Conservation (phyloP, 1,139 yeast species). For the Dujonia santamariae region DNA sequence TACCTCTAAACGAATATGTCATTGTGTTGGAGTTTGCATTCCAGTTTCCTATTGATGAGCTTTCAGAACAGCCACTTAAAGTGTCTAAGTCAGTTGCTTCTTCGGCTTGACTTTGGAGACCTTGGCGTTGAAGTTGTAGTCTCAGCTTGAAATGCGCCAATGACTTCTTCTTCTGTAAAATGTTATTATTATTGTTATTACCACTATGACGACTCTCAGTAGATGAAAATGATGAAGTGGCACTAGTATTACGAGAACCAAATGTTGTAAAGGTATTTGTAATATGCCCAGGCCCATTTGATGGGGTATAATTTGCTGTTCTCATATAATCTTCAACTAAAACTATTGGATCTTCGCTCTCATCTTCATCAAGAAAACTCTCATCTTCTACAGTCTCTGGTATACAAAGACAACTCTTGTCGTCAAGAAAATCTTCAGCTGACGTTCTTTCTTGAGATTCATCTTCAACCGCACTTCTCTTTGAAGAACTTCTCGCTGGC, state of each 20-base stretch:
- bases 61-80: too few relatives aligned
- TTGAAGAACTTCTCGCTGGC: slow-evolving; percentile 30
- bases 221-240: too few relatives aligned
- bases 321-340: slow-evolving; percentile 49
- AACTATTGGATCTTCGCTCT: slow-evolving; percentile 46
- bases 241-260: background rate
- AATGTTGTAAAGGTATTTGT: background rate
- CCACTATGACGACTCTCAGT: too few relatives aligned
- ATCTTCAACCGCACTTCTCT: slow-evolving; percentile 8
- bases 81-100: too few relatives aligned
- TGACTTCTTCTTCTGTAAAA: slow-evolving; percentile 27
- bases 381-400: slow-evolving; percentile 7
- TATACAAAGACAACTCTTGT: background rate
- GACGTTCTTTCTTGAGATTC: background rate
- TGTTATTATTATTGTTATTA: background rate
- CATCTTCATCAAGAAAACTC: slow-evolving; percentile 22
- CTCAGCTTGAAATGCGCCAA: slow-evolving; percentile 39
- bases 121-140: slow-evolving; percentile 7
- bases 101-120: too few relatives aligned
- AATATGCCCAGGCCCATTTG: background rate
- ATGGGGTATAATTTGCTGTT: background rate
- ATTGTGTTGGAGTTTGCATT: too few relatives aligned
- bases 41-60: too few relatives aligned
- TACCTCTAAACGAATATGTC: too few relatives aligned
- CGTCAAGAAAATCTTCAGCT: background rate